Evolutionary conservation across 176 grass and related monocot genomes (phyloP).

Genomic region (Carex kokanica): DNA sequence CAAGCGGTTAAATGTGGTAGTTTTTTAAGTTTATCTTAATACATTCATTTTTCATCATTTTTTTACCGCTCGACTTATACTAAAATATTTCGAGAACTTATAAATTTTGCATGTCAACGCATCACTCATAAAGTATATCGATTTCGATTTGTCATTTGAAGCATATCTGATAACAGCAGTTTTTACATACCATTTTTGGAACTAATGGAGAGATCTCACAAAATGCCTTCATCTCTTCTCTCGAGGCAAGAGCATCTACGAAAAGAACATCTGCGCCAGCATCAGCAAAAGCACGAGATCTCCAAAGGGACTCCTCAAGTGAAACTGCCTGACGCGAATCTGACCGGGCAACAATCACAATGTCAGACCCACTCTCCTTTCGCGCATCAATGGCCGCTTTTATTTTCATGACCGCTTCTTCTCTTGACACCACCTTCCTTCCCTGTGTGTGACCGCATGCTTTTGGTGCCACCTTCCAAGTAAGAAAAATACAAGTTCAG

Average conservation of each 20-base stretch:
- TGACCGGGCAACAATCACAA: slow-evolving; percentile 89
- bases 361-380: too few species aligned
- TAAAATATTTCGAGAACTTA: too few species aligned
- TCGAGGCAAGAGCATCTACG: slow-evolving; percentile 89
- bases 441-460: slow-evolving; percentile 93
- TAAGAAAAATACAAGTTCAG: slow-evolving; percentile 33
- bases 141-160: too few species aligned
- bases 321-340: slow-evolving; percentile 93
- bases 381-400: slow-evolving; percentile 92
- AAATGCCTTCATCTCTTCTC: slow-evolving; percentile 84
- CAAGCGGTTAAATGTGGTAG: too few species aligned
- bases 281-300: slow-evolving; percentile 85
- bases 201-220: slow-evolving; percentile 67
- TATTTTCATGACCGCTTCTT: slow-evolving; percentile 86
- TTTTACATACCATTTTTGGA: slow-evolving; percentile 76
- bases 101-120: too few species aligned
- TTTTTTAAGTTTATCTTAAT: too few species aligned
- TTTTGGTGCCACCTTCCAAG: slow-evolving; percentile 86
- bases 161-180: too few species aligned
- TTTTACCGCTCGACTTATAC: too few species aligned
- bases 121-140: too few species aligned
- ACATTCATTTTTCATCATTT: too few species aligned
- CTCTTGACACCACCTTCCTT: slow-evolving; percentile 82
- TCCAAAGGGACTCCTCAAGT: slow-evolving; percentile 75
- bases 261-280: slow-evolving; percentile 90